Conservation (phyloP, 2,329 filamentous ascomycete genomes). For the Escovopsis sp. region DNA sequence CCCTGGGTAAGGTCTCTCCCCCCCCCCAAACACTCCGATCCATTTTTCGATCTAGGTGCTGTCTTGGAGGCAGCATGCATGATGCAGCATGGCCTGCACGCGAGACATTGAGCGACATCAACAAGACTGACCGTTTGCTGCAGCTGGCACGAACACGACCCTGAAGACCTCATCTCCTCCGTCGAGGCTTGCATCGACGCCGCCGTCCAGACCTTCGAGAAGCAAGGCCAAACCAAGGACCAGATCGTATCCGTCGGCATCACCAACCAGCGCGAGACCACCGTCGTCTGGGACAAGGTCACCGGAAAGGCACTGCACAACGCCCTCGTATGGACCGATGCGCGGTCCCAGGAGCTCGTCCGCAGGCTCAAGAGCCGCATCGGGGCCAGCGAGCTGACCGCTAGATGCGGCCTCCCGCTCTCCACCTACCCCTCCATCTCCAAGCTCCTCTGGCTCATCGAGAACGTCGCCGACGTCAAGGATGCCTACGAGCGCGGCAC, state of each 20-base stretch:
- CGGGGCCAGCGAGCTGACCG: constrained; percentile 51
- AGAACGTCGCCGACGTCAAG: constrained; percentile 51
- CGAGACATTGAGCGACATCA: no score
- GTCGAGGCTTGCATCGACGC: constrained; percentile 65
- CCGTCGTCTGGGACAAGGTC: constrained; percentile 62
- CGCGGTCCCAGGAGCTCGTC: constrained; percentile 57
- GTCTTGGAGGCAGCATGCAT: neutral
- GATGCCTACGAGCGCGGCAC: constrained; percentile 57
- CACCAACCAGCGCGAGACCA: constrained; percentile 75
- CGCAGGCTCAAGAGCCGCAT: constrained; percentile 54
- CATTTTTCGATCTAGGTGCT: no score
- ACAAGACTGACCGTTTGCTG: neutral
- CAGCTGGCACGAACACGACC: constrained; percentile 79
- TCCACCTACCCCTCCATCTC: constrained; percentile 72
- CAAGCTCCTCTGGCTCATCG: constrained; percentile 64
- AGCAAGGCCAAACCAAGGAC: constrained; percentile 47
- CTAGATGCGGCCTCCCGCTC: constrained; percentile 60
- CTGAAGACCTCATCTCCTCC: constrained; percentile 55
- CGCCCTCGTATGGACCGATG: constrained; percentile 77
- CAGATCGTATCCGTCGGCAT: constrained; percentile 67
- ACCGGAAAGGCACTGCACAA: constrained; percentile 68
- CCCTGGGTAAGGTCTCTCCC: constrained; percentile 43
- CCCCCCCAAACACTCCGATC: neutral
- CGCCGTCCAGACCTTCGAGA: constrained; percentile 53
- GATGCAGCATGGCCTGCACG: no score